Evolutionary conservation across 2,329 filamentous ascomycete species (phyloP).

Genomic region (Aspergillus phoenicis): DNA sequence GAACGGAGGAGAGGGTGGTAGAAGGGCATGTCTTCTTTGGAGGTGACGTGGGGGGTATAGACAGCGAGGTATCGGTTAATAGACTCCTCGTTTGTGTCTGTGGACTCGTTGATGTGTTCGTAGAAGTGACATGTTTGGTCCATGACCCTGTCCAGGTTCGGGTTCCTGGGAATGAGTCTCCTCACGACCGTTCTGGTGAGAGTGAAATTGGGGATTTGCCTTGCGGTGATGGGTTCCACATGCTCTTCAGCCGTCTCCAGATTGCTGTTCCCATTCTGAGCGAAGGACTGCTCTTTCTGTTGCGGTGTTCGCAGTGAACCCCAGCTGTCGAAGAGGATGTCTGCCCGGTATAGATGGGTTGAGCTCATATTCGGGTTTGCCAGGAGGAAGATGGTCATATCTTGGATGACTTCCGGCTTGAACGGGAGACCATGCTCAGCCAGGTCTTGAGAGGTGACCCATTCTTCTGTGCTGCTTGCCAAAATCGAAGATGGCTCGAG

Average conservation of each 20-base stretch:
- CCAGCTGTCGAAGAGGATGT: constrained; percentile 61
- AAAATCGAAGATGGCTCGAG: constrained; percentile 29
- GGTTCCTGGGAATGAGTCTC: constrained; percentile 79
- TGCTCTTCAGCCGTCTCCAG: neutral
- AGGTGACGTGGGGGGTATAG: constrained; percentile 73
- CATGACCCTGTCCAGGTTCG: constrained; percentile 70
- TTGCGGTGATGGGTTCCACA: constrained; percentile 24
- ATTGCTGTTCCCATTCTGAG: constrained; percentile 5
- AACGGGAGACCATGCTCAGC: constrained; percentile 29
- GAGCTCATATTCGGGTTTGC: constrained; percentile 63
- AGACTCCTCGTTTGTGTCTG: constrained; percentile 10
- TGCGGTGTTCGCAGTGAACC: constrained; percentile 34
- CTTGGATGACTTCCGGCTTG: constrained; percentile 38
- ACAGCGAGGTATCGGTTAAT: constrained; percentile 58
- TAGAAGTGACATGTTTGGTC: constrained; percentile 84
- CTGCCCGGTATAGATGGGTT: constrained; percentile 61
- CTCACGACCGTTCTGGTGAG: constrained; percentile 70
- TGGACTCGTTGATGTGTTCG: constrained; percentile 4
- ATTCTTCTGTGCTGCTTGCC: constrained; percentile 24
- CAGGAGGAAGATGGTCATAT: constrained; percentile 53
- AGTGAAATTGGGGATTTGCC: constrained; percentile 32
- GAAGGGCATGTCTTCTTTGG: constrained; percentile 70
- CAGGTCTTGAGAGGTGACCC: constrained; percentile 39
- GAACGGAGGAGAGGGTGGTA: constrained; percentile 80
- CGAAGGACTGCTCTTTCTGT: constrained; percentile 33